A percentile compares a stretch with the other conserved stretches of the same genome.
These are phyloP conservation scores for Coelastrella sp. DNA, from an alignment of 139 green algal genomes.

Conservation along the genomic window DNA sequence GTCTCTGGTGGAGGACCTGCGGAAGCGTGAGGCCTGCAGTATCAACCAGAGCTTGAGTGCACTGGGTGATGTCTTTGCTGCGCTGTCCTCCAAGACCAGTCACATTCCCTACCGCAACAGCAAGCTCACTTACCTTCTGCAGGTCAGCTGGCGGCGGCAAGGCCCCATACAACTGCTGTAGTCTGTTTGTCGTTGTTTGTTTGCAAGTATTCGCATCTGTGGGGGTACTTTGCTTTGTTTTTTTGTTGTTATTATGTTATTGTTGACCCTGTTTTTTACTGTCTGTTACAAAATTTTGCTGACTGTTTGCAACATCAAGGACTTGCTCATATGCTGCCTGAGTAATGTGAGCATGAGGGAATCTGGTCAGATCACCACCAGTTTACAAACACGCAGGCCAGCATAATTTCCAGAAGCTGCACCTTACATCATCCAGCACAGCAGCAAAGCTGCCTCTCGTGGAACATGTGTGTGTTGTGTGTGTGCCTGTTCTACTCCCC, in stretches of 20 bases:
- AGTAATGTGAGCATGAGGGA: no score
- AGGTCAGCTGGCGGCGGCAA: conserved; percentile 64
- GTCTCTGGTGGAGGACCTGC: conserved; percentile 80
- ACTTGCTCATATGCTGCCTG: no score
- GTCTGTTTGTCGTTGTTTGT: background rate
- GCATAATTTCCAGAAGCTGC: background rate
- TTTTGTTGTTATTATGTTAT: no score
- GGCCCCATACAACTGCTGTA: background rate
- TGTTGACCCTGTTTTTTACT: no score
- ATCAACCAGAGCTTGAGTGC: conserved; percentile 94
- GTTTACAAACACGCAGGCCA: no score
- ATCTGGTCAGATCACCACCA: no score
- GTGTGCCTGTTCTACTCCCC: no score
- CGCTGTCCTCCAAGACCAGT: conserved; percentile 73
- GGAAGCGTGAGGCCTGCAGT: conserved; percentile 90
- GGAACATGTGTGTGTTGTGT: no score
- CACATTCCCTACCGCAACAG: conserved; percentile 94
- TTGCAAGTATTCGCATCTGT: background rate
- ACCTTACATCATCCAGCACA: background rate
- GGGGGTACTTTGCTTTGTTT: no score
- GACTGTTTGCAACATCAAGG: no score
- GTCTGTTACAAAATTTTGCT: no score
- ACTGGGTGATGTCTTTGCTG: conserved; percentile 91
- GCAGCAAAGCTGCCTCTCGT: background rate
- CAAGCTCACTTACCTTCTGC: conserved; percentile 96